Evolutionary conservation across 768 basidiomycete species (phyloP), one percentile per base, ranked within the genome.

Genomic region (Auriscalpium orientale): DNA sequence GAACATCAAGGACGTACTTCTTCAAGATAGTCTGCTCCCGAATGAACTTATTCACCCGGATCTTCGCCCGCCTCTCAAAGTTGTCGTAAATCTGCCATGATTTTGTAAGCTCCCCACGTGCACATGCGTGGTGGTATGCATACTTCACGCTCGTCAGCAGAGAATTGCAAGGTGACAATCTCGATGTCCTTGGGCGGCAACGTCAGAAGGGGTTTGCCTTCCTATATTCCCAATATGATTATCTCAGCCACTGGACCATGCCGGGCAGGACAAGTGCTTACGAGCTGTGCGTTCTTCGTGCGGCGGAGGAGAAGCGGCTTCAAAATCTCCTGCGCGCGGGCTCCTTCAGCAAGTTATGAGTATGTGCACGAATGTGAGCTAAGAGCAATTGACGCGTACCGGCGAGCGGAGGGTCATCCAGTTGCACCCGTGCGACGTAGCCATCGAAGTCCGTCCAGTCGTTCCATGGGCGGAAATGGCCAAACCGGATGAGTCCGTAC

Each of bases 401-500:
- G 9, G 89, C 90, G 8, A 87, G 67, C 3, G 76, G 78, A 0
- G 88, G 82, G 58, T 84, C 78, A 20, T 71, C 69, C 15, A 71
- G 65, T 68, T 89, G 85, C 13, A 79, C 65, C 68, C 75, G 52
- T 59, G 82, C 84, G 18, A 86, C 71, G 60, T 80, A 73, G 3
- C 68, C 69, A 54, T 85, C 79, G 70, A 89, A 93, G 45, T 76
- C 70, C 10, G 73, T 65, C 86, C 88, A 92, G 56, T 88, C 84
- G 59, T 85, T 85, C 77, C 78, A 91, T 0, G 86, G 85, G 7
- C 79, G 70, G 65, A 85, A 85, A 18, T 75, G 78, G 3, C 84
- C 84, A 63, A 86, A 89, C 3, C 87, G 80, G 36, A 89, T 70
- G 28, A 86, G 75, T 8, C 85, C 83, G 64, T 88, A 88, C 21